phyloP scores from a whole-genome alignment of 768 basidiomycete species.

The Auricularia sp. region DNA sequence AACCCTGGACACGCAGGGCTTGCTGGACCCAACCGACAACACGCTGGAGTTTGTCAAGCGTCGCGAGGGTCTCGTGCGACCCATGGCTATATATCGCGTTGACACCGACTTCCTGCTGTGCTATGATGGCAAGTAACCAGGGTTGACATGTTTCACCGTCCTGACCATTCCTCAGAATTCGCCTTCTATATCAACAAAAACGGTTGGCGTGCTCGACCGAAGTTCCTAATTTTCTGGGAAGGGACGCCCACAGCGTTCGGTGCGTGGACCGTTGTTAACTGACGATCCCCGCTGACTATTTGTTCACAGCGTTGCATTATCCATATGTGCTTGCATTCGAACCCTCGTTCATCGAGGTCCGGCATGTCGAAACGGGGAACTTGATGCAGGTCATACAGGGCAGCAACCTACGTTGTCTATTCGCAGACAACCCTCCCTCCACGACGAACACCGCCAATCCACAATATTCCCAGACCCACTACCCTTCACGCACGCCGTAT shows the following conservation, averaged over 20 bases:
- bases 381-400: slow-evolving; percentile 94
- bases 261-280: slow-evolving; percentile 30
- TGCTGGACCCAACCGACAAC: slow-evolving; percentile 87
- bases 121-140: slow-evolving; percentile 71
- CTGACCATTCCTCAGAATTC: slow-evolving; percentile 58
- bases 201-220: slow-evolving; percentile 79
- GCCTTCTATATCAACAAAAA: slow-evolving; percentile 98
- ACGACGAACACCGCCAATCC: slow-evolving; percentile 49
- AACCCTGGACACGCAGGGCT: slow-evolving; percentile 89
- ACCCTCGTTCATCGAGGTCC: slow-evolving; percentile 90
- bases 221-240: slow-evolving; percentile 97
- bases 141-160: slow-evolving; percentile 3
- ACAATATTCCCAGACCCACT: slow-evolving; percentile 22
- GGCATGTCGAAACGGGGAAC: slow-evolving; percentile 86
- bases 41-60: slow-evolving; percentile 90
- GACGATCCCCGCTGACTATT: background rate
- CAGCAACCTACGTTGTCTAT: slow-evolving; percentile 79
- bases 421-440: slow-evolving; percentile 88
- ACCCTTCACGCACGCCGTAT: slow-evolving; percentile 14
- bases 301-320: slow-evolving; percentile 73
- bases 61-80: slow-evolving; percentile 68
- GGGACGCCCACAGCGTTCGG: slow-evolving; percentile 90
- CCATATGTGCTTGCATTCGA: slow-evolving; percentile 97
- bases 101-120: slow-evolving; percentile 95
- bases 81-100: slow-evolving; percentile 94